phyloP scores from a whole-genome alignment of 2,329 filamentous ascomycete species.

The Calonectria henricotiae region DNA sequence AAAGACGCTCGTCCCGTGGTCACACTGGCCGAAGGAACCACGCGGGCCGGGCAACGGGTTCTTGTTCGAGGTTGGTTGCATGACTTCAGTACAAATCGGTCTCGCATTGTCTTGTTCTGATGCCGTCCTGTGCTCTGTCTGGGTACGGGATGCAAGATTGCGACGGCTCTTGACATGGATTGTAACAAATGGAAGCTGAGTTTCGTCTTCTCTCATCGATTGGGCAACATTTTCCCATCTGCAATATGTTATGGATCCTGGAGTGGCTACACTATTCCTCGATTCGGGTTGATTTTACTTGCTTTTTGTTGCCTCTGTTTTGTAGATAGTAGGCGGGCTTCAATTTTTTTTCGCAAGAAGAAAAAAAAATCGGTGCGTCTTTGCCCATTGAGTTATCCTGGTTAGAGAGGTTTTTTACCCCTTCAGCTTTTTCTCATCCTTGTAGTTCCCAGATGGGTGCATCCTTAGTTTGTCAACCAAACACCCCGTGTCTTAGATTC shows the following conservation, averaged over 20 bases:
- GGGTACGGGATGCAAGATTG: constrained; percentile 19
- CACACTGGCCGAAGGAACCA: constrained; percentile 49
- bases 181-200: constrained; percentile 39
- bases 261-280: constrained; percentile 46
- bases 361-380: constrained; percentile 25
- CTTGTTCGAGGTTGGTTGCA: constrained; percentile 35
- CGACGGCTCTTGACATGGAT: constrained; percentile 28
- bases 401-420: constrained; percentile 23
- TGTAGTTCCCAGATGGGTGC: constrained; percentile 14
- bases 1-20: constrained; percentile 47
- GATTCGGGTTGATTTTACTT: constrained; percentile 44
- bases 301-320: constrained; percentile 40
- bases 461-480: constrained; percentile 33
- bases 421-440: neutral
- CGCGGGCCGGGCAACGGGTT: constrained; percentile 42
- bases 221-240: constrained; percentile 42
- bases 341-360: constrained; percentile 37
- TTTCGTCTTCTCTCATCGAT: constrained; percentile 47
- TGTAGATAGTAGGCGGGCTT: constrained; percentile 36
- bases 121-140: constrained; percentile 14
- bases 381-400: constrained; percentile 22
- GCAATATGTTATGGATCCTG: constrained; percentile 41
- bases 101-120: constrained; percentile 5
- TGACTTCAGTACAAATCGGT: neutral
- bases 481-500: constrained; percentile 43